These are phyloP conservation scores for Fusarium euwallaceae DNA, from an alignment of 2,329 filamentous ascomycete genomes.

Conservation along the genomic window DNA sequence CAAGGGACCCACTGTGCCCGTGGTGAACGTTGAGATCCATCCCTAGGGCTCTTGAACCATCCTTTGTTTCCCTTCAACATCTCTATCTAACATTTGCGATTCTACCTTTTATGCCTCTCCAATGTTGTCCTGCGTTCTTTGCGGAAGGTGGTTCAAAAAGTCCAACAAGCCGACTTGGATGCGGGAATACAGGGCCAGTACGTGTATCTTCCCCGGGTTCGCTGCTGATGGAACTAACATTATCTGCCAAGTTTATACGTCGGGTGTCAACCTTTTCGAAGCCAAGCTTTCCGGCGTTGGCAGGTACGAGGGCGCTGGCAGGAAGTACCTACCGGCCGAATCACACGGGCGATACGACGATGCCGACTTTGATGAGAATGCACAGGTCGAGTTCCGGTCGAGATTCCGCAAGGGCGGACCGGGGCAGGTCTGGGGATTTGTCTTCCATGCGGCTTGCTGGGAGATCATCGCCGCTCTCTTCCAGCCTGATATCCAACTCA, in stretches of 20 bases:
- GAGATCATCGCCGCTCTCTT: conserved; percentile 6
- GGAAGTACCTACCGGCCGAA: neutral
- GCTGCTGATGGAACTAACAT: neutral
- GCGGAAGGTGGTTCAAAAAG: neutral
- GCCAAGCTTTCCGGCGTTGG: neutral
- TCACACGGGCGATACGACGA: neutral
- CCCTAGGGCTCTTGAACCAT: neutral
- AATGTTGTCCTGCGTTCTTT: neutral
- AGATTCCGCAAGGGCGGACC: neutral
- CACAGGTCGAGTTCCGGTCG: neutral
- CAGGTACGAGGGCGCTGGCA: neutral
- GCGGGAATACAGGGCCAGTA: neutral
- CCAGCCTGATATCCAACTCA: neutral
- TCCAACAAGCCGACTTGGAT: neutral
- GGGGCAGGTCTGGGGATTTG: conserved; percentile 11
- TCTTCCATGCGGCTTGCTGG: conserved; percentile 26
- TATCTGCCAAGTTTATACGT: neutral
- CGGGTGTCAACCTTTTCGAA: neutral
- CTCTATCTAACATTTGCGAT: neutral
- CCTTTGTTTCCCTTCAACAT: neutral
- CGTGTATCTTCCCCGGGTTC: neutral
- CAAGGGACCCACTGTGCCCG: neutral
- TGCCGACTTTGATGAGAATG: neutral
- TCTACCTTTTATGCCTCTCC: neutral
- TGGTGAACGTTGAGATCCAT: neutral